Evolutionary conservation across 345 rosid species (phyloP).

Genomic region (Crucihimalaya himalaica): DNA sequence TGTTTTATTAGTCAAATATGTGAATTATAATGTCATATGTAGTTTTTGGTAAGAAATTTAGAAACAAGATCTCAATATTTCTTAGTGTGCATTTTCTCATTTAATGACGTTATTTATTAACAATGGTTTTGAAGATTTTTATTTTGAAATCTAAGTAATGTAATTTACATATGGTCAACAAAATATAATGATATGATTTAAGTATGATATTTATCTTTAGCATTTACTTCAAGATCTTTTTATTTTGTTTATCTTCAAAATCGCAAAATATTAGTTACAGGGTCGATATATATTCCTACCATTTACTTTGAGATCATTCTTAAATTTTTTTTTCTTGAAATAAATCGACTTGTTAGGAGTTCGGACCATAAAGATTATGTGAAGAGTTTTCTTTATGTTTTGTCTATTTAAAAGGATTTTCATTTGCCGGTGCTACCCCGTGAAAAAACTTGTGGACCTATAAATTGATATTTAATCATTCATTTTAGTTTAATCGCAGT

Average conservation of each 20-base stretch:
- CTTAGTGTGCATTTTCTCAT: not conserved
- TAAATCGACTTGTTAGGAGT: slow-evolving; percentile 22
- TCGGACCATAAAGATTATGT: slow-evolving; percentile 22
- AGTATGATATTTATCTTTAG: not conserved
- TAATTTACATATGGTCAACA: slow-evolving; percentile 10
- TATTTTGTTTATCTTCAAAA: not conserved
- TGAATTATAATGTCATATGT: not conserved
- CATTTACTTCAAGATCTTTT: not conserved
- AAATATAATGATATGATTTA: slow-evolving; percentile 4
- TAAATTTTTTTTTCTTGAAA: not conserved
- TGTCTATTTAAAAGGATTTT: slow-evolving; percentile 3
- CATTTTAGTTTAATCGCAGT: not conserved
- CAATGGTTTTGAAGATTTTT: not conserved
- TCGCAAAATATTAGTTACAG: not conserved
- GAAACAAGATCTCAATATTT: not conserved
- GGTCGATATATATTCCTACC: not conserved
- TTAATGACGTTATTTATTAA: not conserved
- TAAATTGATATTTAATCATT: slow-evolving; percentile 9
- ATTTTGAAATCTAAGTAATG: not conserved
- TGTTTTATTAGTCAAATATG: slow-evolving; percentile 16
- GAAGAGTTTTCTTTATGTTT: slow-evolving; percentile 38
- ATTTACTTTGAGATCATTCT: slow-evolving; percentile 14
- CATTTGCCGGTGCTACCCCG: slow-evolving; percentile 32
- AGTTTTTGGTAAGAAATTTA: not conserved
- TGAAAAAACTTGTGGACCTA: slow-evolving; percentile 29